These are phyloP conservation scores for Thamnidium elegans DNA, from an alignment of 192 early-diverging fungal genomes.

Conservation along the genomic window DNA sequence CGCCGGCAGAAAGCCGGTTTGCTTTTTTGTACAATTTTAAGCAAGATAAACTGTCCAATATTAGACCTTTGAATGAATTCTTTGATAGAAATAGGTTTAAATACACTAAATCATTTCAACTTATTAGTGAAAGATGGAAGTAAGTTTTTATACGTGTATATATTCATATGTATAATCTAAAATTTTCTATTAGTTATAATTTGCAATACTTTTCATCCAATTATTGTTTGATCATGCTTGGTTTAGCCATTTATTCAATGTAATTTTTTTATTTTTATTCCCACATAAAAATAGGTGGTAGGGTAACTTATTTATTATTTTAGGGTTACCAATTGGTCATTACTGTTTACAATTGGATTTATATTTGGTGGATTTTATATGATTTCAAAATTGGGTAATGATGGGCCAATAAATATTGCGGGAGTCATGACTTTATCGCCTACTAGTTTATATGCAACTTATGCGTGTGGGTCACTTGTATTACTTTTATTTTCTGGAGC, in stretches of 20 bases:
- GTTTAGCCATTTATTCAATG: constrained; percentile 53
- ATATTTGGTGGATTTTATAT: constrained; percentile 45
- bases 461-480: constrained; percentile 41
- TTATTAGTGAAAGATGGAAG: constrained; percentile 37
- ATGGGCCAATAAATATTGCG: constrained; percentile 40
- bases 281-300: not conserved
- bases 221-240: constrained; percentile 56
- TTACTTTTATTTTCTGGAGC: constrained; percentile 53
- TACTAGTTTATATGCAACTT: constrained; percentile 42
- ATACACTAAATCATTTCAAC: constrained; percentile 37
- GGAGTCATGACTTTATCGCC: constrained; percentile 28
- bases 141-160: constrained; percentile 9
- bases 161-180: no score
- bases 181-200: constrained; percentile 47
- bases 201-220: constrained; percentile 60
- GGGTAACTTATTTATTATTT: not conserved
- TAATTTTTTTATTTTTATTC: constrained; percentile 29
- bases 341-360: constrained; percentile 49
- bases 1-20: constrained; percentile 21
- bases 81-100: constrained; percentile 56
- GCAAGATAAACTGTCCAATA: constrained; percentile 48
- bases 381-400: constrained; percentile 35
- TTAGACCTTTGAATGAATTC: constrained; percentile 51
- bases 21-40: constrained; percentile 44
- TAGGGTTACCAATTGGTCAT: constrained; percentile 50